phyloP scores from a whole-genome alignment of 257 asterid genomes.

The Ligustrum vulgare region DNA sequence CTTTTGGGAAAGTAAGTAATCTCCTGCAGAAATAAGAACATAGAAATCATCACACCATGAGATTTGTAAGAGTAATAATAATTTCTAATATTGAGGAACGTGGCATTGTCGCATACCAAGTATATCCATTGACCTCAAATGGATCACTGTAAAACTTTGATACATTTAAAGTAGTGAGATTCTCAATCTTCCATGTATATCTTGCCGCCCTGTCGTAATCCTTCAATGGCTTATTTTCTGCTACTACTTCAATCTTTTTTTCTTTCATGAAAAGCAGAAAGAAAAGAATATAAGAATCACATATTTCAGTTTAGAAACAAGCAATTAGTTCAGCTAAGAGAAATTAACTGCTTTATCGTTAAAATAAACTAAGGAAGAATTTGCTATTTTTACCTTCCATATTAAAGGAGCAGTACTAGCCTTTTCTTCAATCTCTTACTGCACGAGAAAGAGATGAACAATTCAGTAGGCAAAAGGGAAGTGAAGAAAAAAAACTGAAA shows the following conservation, averaged over 20 bases:
- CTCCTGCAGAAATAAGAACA: neutral
- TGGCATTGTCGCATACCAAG: neutral
- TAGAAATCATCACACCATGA: neutral
- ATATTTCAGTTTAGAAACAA: neutral
- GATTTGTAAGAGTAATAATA: neutral
- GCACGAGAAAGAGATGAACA: neutral
- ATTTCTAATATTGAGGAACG: neutral
- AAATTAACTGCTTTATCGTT: neutral
- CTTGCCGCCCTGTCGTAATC: neutral
- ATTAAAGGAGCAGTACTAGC: neutral
- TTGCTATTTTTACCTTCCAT: neutral
- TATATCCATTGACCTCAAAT: neutral
- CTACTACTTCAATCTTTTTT: neutral
- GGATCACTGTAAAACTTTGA: neutral
- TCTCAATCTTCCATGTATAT: neutral
- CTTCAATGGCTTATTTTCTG: neutral
- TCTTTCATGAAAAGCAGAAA: neutral
- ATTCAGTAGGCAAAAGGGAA: neutral
- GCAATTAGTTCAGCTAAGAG: neutral
- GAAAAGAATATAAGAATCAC: neutral
- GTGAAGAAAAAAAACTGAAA: too few species aligned
- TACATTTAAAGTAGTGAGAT: neutral
- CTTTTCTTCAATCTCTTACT: neutral
- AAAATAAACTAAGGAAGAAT: too few species aligned
- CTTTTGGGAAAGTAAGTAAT: neutral